Percentiles rank a stretch among this genome's conserved stretches.
Conservation (phyloP, 345 rosid species). For the Cardiospermum halicacabum region DNA sequence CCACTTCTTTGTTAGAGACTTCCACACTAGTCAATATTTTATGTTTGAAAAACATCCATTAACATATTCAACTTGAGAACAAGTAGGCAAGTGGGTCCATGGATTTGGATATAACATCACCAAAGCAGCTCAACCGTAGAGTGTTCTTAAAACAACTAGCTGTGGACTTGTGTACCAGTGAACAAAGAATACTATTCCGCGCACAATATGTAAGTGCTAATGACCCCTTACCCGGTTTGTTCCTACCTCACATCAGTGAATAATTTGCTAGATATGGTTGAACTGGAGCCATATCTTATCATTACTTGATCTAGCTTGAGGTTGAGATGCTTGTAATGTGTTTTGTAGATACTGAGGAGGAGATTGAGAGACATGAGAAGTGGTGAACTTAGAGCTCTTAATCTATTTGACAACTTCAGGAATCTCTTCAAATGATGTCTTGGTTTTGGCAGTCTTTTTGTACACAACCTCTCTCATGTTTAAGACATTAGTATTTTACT, state of each 20-base stretch:
- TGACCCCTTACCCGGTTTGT: not conserved
- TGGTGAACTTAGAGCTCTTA: conserved; percentile 82
- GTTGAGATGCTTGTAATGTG: not conserved
- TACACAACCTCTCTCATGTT: not conserved
- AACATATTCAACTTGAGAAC: not conserved
- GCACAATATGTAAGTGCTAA: conserved; percentile 71
- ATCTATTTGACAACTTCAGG: conserved; percentile 57
- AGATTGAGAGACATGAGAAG: conserved; percentile 77
- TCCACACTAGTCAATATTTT: not conserved
- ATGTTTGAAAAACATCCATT: not conserved
- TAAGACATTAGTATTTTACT: not conserved
- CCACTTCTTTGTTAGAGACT: not conserved
- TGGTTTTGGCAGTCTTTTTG: not conserved
- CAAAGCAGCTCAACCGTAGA: conserved; percentile 80
- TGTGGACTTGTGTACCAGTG: conserved; percentile 84
- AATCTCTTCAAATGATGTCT: conserved; percentile 55
- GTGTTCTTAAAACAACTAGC: conserved; percentile 90
- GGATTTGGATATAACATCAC: conserved; percentile 95
- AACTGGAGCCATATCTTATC: not conserved
- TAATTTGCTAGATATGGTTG: not conserved
- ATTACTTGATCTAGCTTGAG: not conserved
- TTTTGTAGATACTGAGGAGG: conserved; percentile 81
- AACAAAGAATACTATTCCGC: conserved; percentile 79
- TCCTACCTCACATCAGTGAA: not conserved
- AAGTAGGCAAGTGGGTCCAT: conserved; percentile 81